Conservation (phyloP, 306 rosid species). For the Quercus berberidifolia region DNA sequence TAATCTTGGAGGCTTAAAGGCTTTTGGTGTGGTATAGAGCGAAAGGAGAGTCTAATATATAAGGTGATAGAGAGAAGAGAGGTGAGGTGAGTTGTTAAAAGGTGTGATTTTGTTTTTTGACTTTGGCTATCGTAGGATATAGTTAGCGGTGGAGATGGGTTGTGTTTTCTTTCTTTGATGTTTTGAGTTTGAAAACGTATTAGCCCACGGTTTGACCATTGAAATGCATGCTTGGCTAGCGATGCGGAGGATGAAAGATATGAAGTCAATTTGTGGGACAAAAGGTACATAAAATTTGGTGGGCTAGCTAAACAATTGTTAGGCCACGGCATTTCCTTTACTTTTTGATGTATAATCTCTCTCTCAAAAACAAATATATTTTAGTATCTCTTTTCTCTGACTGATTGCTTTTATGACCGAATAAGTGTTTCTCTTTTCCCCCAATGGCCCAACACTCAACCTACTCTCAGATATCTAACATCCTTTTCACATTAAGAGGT, state of each 20-base stretch:
- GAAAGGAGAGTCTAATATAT: not conserved
- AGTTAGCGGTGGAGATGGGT: constrained; percentile 7
- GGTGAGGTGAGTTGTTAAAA: not conserved
- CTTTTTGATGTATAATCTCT: not conserved
- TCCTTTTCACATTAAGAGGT: constrained; percentile 4
- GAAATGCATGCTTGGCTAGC: not conserved
- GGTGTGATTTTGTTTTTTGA: not conserved
- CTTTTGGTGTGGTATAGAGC: not conserved
- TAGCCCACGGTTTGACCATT: constrained; percentile 27
- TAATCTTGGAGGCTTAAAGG: not conserved
- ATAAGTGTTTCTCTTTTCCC: no score
- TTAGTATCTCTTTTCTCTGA: not conserved
- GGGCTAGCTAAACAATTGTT: not conserved
- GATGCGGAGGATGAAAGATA: no score
- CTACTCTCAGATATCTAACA: not conserved
- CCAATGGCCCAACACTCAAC: not conserved
- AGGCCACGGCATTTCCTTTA: not conserved
- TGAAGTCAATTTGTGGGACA: constrained; percentile 30
- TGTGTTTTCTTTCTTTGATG: constrained; percentile 3
- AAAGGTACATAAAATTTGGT: constrained; percentile 28
- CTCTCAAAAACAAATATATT: not conserved
- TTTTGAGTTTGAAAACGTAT: constrained; percentile 18
- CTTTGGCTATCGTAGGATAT: constrained; percentile 14
- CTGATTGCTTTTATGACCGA: not conserved
- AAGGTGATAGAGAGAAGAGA: not conserved